A percentile compares a stretch with the other conserved stretches of the same genome.
phyloP scores from a whole-genome alignment of 1,284 basidiomycete genomes.

The Irpex sp. region DNA sequence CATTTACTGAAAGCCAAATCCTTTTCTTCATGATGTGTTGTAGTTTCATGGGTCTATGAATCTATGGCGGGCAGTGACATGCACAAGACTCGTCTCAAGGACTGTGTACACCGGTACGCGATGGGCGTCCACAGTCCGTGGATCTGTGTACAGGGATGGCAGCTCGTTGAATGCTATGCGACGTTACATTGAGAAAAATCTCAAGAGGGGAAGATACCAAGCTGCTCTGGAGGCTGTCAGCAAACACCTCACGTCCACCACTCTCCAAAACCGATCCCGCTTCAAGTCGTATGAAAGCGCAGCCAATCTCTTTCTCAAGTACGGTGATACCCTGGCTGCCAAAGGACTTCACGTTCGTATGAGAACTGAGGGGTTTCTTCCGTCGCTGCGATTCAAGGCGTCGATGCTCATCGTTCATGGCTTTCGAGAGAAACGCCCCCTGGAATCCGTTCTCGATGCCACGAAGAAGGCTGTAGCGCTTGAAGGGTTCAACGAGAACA shows the following conservation, averaged over 20 bases:
- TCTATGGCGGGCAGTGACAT: constrained; percentile 3
- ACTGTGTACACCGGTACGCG: background rate
- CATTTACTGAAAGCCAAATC: background rate
- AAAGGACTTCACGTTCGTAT: constrained; percentile 39
- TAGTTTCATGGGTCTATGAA: constrained; percentile 7
- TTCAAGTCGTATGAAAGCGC: constrained; percentile 28
- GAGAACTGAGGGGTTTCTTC: constrained; percentile 35
- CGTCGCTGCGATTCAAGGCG: constrained; percentile 34
- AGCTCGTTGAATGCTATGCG: background rate
- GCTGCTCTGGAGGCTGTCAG: constrained; percentile 17
- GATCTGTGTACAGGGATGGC: background rate
- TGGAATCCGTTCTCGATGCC: constrained; percentile 20
- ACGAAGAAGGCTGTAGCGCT: constrained; percentile 11
- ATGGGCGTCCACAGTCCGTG: background rate
- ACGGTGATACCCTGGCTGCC: constrained; percentile 33
- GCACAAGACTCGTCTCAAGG: background rate
- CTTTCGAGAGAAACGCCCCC: constrained; percentile 7
- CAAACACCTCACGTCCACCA: constrained; percentile 4
- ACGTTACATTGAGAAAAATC: background rate
- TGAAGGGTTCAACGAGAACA: constrained; percentile 33
- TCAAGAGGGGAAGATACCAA: constrained; percentile 3
- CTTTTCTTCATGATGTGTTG: background rate
- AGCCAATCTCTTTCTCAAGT: constrained; percentile 33
- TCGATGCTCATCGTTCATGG: constrained; percentile 35
- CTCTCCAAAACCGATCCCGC: constrained; percentile 18